phyloP scores from a whole-genome alignment of 768 basidiomycete genomes.

The Serendipita sp. region DNA sequence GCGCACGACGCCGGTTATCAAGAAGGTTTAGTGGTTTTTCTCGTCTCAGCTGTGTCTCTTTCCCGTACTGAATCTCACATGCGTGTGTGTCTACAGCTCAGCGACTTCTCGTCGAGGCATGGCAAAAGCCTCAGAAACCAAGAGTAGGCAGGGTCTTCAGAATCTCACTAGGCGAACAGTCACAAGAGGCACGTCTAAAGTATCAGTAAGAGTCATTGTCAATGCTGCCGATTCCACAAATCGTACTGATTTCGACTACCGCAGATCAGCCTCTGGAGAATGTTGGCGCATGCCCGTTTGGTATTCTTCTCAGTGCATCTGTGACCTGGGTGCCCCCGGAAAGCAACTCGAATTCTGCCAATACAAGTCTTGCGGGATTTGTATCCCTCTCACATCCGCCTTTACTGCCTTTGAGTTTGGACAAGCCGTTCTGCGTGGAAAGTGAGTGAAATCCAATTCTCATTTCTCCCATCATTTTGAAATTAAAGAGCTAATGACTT shows the following conservation, averaged over 20 bases:
- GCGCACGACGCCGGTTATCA: background rate
- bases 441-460: slow-evolving; percentile 24
- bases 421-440: slow-evolving; percentile 33
- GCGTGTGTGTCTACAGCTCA: background rate
- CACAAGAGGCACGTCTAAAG: background rate
- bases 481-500: too few species aligned
- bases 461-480: background rate
- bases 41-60: background rate
- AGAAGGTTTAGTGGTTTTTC: too few species aligned
- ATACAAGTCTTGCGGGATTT: slow-evolving; percentile 51
- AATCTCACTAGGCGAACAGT: background rate
- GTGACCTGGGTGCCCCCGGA: slow-evolving; percentile 43
- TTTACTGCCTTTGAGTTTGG: slow-evolving; percentile 47
- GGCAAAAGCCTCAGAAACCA: background rate
- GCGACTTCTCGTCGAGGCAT: background rate
- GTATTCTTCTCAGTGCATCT: slow-evolving; percentile 37
- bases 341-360: slow-evolving; percentile 31
- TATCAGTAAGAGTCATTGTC: too few species aligned
- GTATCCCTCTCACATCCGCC: slow-evolving; percentile 38
- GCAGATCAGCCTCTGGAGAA: background rate
- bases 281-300: background rate
- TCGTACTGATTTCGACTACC: too few species aligned
- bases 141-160: background rate
- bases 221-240: too few species aligned
- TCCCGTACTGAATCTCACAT: background rate